Percentiles rank a stretch among this genome's conserved stretches.
phyloP scores from a whole-genome alignment of 148 eudicot genomes.

The Nyssa sinensis region DNA sequence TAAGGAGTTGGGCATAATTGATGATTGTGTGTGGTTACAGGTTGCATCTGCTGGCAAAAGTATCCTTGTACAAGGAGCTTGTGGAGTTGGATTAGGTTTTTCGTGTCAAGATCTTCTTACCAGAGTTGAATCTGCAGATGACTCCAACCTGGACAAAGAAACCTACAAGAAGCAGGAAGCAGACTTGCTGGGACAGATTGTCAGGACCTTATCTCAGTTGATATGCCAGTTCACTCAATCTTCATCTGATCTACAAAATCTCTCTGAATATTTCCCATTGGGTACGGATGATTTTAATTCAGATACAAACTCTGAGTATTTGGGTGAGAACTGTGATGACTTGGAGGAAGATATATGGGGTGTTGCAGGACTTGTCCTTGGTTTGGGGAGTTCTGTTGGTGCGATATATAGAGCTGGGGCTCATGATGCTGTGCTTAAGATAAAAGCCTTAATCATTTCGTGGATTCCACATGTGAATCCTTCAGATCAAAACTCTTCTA shows the following conservation, averaged over 20 bases:
- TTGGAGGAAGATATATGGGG: slow-evolving; percentile 87
- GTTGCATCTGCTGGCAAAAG: slow-evolving; percentile 68
- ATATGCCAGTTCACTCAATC: slow-evolving; percentile 46
- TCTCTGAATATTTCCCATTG: slow-evolving; percentile 40
- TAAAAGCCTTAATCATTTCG: slow-evolving; percentile 60
- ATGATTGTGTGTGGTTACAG: slow-evolving; percentile 39
- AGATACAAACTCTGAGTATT: slow-evolving; percentile 26
- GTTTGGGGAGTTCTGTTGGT: slow-evolving; percentile 67
- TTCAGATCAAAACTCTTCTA: slow-evolving; percentile 22
- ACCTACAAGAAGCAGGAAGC: slow-evolving; percentile 46
- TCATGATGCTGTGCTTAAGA: slow-evolving; percentile 54
- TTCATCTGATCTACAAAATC: slow-evolving; percentile 42
- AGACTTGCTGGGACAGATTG: slow-evolving; percentile 52
- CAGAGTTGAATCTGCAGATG: slow-evolving; percentile 35
- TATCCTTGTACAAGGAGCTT: slow-evolving; percentile 85
- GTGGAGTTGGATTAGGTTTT: slow-evolving; percentile 90
- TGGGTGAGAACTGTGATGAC: slow-evolving; percentile 32
- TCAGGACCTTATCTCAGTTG: slow-evolving; percentile 52
- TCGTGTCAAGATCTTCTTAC: slow-evolving; percentile 83
- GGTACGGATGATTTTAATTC: slow-evolving; percentile 32
- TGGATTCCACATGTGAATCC: slow-evolving; percentile 47
- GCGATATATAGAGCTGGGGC: slow-evolving; percentile 79
- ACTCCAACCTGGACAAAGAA: slow-evolving; percentile 36
- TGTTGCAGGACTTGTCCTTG: slow-evolving; percentile 79
- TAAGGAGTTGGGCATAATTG: background rate